Evolutionary conservation across 2,329 filamentous ascomycete genomes (phyloP).

Genomic region (Beauveria rudraprayagi): DNA sequence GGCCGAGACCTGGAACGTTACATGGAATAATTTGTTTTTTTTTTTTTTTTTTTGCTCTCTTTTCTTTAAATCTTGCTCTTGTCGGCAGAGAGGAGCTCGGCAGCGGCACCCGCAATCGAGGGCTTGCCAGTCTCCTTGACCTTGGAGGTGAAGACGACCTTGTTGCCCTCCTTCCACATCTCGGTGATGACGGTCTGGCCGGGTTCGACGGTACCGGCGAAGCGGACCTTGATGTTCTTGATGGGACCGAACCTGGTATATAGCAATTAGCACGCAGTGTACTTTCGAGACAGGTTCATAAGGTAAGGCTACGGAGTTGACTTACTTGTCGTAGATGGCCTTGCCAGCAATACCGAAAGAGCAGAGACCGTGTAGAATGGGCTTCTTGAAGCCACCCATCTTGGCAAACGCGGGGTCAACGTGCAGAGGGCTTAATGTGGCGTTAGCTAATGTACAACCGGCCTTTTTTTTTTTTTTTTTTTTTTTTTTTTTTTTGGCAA

Average conservation of each 20-base stretch:
- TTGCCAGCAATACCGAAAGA: slow-evolving; percentile 88
- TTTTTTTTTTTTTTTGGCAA: background rate
- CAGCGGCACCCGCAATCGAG: slow-evolving; percentile 73
- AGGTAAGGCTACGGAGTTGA: background rate
- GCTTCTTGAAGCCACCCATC: slow-evolving; percentile 87
- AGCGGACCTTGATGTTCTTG: slow-evolving; percentile 89
- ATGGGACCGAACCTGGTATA: slow-evolving; percentile 56
- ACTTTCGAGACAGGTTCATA: background rate
- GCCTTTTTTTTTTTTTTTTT: background rate
- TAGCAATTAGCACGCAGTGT: background rate
- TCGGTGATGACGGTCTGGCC: slow-evolving; percentile 87
- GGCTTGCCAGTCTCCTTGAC: slow-evolving; percentile 91
- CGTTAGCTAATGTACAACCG: background rate
- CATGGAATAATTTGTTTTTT: background rate
- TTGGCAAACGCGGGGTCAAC: slow-evolving; percentile 92
- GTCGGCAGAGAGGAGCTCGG: slow-evolving; percentile 51
- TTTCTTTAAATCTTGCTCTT: slow-evolving; percentile 23
- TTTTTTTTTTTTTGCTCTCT: background rate
- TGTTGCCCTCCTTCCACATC: slow-evolving; percentile 84
- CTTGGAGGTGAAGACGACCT: slow-evolving; percentile 75
- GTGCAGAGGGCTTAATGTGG: slow-evolving; percentile 61
- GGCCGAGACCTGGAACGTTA: background rate
- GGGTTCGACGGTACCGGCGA: slow-evolving; percentile 76
- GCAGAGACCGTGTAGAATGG: slow-evolving; percentile 95
- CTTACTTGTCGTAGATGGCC: slow-evolving; percentile 66